Base-by-base conservation (phyloP, 192 early-diverging fungal genomes). In the Powellomyces hirtus region DNA sequence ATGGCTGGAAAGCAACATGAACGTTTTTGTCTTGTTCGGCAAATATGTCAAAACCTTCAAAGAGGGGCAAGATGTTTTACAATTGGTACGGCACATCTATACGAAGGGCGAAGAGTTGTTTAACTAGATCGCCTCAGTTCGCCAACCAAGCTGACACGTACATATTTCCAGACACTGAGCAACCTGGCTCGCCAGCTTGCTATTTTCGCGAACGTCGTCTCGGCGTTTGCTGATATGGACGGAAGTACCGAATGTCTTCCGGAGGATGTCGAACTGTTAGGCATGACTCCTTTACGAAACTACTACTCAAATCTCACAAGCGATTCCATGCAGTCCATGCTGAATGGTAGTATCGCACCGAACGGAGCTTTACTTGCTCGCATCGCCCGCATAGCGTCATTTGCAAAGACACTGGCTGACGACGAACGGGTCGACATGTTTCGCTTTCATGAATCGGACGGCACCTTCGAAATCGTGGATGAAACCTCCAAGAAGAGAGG, bases 191-290 rank as follows among this genome's bases (percentile, higher is more conserved):
- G 71, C 24, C 52, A 76, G 6, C 33, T 83, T 4, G 55, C 73
- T 18, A 33, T 29, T 1, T 53, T 80, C 26, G 45, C 59, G n/a
- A 83, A 80, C 57, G 35, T 55, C 6, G 57, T 80, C 11, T 59
- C 75, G 0, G 37, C 76, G n/a, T 83, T 77, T 58, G 76, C 78
- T 7, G 78, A 80, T 46, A 77, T 77, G 75, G 78, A 80, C 37
- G 76, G 74, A 16, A 64, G 56, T 38, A 37, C 44, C 14, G 70
- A 74, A 30, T 59, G 50, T 13, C 58, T 81, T 5, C 74, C 72
- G 26, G 77, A 77, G 59, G 78, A 79, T 45, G 53, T 53, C 3
- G 64, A 72, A 13, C 62, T 76, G 2, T 64, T 77, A 11, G 74
- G 75, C 16, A 58, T 73, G 14, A 13, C 60, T 20, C 75, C 73